A percentile compares a stretch with the other conserved stretches of the same genome.
These are phyloP conservation scores for Fusarium oxysporum DNA, from an alignment of 2,329 filamentous ascomycete species.

Conservation along the genomic window DNA sequence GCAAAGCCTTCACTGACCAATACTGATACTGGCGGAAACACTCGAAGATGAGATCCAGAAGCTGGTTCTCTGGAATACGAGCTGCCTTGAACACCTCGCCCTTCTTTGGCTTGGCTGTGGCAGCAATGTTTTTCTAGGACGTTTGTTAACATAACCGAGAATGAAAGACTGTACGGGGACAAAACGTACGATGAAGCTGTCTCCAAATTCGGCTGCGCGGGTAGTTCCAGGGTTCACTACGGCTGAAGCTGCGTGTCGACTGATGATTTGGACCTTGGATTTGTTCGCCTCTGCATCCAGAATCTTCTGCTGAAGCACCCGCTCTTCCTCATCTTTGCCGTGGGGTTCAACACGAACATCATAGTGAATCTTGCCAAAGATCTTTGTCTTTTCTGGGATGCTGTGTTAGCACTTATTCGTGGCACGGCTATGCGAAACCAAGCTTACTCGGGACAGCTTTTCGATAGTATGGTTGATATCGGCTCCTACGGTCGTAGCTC, in stretches of 20 bases:
- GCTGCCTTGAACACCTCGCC: conserved; percentile 83
- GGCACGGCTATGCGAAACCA: not conserved
- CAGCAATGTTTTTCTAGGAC: conserved; percentile 64
- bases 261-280: conserved; percentile 62
- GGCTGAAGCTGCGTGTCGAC: conserved; percentile 61
- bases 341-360: conserved; percentile 81
- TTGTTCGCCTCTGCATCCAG: conserved; percentile 62
- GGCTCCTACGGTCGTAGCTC: conserved; percentile 58
- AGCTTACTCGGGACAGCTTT: conserved; percentile 80
- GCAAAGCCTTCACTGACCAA: conserved; percentile 93
- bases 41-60: conserved; percentile 85
- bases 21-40: conserved; percentile 89
- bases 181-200: conserved; percentile 67
- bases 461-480: conserved; percentile 71
- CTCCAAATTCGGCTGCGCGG: conserved; percentile 53
- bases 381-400: conserved; percentile 78
- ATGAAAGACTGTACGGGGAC: not conserved
- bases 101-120: conserved; percentile 67
- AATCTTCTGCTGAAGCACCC: conserved; percentile 70
- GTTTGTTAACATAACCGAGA: conserved; percentile 34
- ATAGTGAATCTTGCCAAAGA: conserved; percentile 78
- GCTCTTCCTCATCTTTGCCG: conserved; percentile 76
- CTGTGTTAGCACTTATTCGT: conserved; percentile 34
- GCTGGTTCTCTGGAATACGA: conserved; percentile 88
- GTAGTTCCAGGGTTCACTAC: conserved; percentile 67